Percentiles rank a stretch among this genome's conserved stretches.
Conservation (phyloP, 352 stramenopile genomes). For the Phytophthora pisi region DNA sequence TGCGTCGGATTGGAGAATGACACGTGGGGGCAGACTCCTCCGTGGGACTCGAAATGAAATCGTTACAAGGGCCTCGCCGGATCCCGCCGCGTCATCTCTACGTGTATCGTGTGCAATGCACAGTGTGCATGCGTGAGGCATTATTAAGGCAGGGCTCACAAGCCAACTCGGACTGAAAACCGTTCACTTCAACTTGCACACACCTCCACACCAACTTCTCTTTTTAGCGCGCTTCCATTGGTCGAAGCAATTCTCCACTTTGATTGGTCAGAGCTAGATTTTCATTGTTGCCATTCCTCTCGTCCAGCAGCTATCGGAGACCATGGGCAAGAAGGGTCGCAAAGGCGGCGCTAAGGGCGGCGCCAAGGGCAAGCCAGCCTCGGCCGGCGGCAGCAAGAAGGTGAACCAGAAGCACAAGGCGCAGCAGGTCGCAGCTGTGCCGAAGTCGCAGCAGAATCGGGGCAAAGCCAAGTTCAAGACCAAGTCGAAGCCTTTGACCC, state of each 20-base stretch:
- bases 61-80: too few species aligned
- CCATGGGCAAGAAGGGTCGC: slow-evolving; percentile 37
- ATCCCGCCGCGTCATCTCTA: neutral
- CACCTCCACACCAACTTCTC: neutral
- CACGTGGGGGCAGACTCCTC: slow-evolving; percentile 12
- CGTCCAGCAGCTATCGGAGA: neutral
- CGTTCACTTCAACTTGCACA: neutral
- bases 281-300: neutral
- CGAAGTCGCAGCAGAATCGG: slow-evolving; percentile 33
- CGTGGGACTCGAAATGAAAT: slow-evolving; percentile 16
- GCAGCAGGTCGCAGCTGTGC: slow-evolving; percentile 20
- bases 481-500: slow-evolving; percentile 26
- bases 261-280: neutral
- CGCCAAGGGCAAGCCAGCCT: slow-evolving; percentile 28
- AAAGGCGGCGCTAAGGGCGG: slow-evolving; percentile 13
- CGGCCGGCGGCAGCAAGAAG: slow-evolving; percentile 31
- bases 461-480: slow-evolving; percentile 30
- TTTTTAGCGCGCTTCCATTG: neutral
- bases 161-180: neutral
- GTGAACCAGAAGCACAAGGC: slow-evolving; percentile 24
- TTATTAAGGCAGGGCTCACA: neutral
- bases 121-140: neutral
- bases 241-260: neutral
- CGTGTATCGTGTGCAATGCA: too few species aligned
- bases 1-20: slow-evolving; percentile 13